Evolutionary conservation across 345 rosid species (phyloP).

Genomic region (Acer campestre): DNA sequence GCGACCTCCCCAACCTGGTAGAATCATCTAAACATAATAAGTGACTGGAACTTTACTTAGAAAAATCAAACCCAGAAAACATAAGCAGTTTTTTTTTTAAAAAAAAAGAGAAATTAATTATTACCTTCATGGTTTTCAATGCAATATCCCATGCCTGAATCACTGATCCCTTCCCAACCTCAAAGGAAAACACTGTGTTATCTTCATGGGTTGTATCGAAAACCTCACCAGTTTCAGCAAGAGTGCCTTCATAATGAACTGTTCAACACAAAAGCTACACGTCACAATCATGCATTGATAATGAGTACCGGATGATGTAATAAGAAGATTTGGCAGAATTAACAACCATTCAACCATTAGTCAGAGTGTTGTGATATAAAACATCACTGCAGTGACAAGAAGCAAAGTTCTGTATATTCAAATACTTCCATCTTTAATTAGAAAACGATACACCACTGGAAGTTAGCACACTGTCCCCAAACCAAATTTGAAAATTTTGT

Average conservation of each 20-base stretch:
- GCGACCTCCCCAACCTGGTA: slow-evolving; percentile 96
- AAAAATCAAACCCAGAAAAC: background rate
- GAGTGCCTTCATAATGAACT: slow-evolving; percentile 90
- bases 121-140: slow-evolving; percentile 83
- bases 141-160: slow-evolving; percentile 93
- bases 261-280: slow-evolving; percentile 21
- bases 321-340: background rate
- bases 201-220: slow-evolving; percentile 90
- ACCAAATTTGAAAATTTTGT: background rate
- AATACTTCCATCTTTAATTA: background rate
- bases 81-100: background rate
- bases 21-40: slow-evolving; percentile 1
- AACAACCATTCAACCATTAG: background rate
- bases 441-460: background rate
- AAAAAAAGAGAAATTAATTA: background rate
- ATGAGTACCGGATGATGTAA: background rate
- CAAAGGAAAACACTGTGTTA: slow-evolving; percentile 85
- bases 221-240: slow-evolving; percentile 82
- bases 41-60: background rate
- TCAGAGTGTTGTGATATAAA: background rate
- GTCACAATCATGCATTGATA: background rate
- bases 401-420: background rate
- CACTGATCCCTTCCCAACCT: slow-evolving; percentile 80
- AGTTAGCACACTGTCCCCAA: background rate
- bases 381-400: background rate